Base-by-base conservation (phyloP, 768 basidiomycete species). In the Sarcomyxa edulis region DNA sequence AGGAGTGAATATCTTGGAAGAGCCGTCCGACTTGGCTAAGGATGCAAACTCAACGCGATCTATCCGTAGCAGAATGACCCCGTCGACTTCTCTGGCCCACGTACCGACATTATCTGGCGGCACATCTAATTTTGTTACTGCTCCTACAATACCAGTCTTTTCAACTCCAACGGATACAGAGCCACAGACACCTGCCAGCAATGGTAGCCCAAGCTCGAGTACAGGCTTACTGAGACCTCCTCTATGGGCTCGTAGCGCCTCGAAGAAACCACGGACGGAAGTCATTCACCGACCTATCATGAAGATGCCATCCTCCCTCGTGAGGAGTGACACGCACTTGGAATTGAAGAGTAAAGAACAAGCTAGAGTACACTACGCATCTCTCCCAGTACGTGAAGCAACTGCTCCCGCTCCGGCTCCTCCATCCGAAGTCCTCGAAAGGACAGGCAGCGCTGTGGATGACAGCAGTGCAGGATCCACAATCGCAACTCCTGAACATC, bases 381-480 rank as follows among this genome's bases (percentile, higher is more conserved):
- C n/a, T n/a, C n/a, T n/a, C 39, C 18, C 35, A 26, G 18, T n/a
- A n/a, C 24, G 23, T 16, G 24, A 28, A 9, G 44, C 41, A 24
- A 31, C 44, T 5, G n/a, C n/a, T n/a, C 35, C 50, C n/a, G 51
- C 43, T 20, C 68, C 70, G 24, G 80, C 62, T 0, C 64, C 81
- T 18, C 85, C 88, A 0, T 48, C 53, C 6, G 74, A 77, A 41
- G 90, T 94, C 4, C 68, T 95, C 19, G 65, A 73, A 21, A 66
- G 90, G 35, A 68, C 70, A 1, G 72, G 74, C 7, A 62, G 62
- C 14, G 72, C 74, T 3, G 65, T 82, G 1, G 70, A 71, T 5
- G 73, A 64, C 9, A 84, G 80, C 1, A 89, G 82, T 50, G 78
- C 82, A 10, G 80, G 76, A 29, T 79, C 81, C 1, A 71, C 68